Conservation (phyloP, 2,329 filamentous ascomycete genomes). For the Ceratocystis harringtonii region DNA sequence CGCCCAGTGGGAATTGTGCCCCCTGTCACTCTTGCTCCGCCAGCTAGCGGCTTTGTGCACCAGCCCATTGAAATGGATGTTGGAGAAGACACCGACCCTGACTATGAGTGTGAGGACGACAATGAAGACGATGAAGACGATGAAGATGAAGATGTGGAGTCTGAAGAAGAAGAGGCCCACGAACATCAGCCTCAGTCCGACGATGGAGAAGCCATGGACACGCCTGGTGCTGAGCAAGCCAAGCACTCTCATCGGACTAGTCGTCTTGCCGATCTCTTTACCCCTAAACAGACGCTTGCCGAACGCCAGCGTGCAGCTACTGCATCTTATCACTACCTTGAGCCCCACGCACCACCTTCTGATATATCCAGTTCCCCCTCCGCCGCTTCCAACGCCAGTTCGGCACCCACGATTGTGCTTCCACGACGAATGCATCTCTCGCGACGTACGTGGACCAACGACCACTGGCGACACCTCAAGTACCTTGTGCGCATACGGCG, state of each 20-base stretch:
- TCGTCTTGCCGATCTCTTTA: conserved; percentile 14
- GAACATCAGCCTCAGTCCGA: background rate
- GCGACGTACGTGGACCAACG: conserved; percentile 32
- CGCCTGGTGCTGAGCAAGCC: background rate
- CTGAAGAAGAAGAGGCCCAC: conserved; percentile 6
- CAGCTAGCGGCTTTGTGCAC: conserved; percentile 14
- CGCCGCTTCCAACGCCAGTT: conserved; percentile 22
- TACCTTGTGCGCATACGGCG: conserved; percentile 36
- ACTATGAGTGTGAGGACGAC: conserved; percentile 6
- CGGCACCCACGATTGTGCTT: conserved; percentile 19
- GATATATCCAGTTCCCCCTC: conserved; percentile 1
- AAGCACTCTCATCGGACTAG: background rate
- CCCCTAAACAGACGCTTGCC: conserved; percentile 1
- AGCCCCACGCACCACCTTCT: background rate
- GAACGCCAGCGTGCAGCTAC: conserved; percentile 7
- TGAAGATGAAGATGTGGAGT: background rate
- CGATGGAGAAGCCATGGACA: background rate
- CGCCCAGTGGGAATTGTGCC: conserved; percentile 11
- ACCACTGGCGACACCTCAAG: conserved; percentile 41
- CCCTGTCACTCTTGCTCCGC: conserved; percentile 10
- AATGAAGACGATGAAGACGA: background rate
- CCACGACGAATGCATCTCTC: conserved; percentile 24
- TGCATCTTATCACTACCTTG: conserved; percentile 14
- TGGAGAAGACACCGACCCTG: conserved; percentile 12
- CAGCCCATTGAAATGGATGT: conserved; percentile 13